These are phyloP conservation scores for Tremella fuciformis DNA, from an alignment of 768 basidiomycete genomes.

Conservation along the genomic window DNA sequence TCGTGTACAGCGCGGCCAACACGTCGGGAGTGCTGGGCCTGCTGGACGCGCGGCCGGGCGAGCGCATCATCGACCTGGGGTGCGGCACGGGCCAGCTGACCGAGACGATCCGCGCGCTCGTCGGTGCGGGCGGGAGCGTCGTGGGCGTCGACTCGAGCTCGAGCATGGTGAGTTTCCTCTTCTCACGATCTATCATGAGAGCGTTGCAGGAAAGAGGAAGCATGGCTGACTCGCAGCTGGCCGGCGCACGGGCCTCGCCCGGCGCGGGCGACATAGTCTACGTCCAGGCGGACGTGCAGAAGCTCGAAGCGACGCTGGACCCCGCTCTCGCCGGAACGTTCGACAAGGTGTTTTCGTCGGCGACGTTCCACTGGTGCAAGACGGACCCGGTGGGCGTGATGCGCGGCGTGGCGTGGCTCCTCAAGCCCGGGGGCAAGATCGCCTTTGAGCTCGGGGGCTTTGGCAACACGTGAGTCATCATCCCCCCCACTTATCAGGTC, in stretches of 20 bases:
- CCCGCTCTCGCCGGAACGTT: slow-evolving; percentile 54
- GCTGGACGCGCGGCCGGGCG: slow-evolving; percentile 64
- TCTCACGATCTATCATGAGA: background rate
- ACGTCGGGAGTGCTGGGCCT: slow-evolving; percentile 60
- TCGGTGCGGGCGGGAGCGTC: slow-evolving; percentile 59
- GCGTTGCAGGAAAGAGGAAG: background rate
- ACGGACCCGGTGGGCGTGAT: slow-evolving; percentile 66
- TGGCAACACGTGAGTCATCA: slow-evolving; percentile 61
- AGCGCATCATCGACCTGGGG: slow-evolving; percentile 61
- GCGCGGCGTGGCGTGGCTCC: slow-evolving; percentile 59
- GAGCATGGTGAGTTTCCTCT: slow-evolving; percentile 62
- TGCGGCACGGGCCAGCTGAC: slow-evolving; percentile 82
- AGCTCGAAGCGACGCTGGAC: slow-evolving; percentile 54
- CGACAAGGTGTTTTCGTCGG: slow-evolving; percentile 77
- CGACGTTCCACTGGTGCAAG: slow-evolving; percentile 83
- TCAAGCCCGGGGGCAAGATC: slow-evolving; percentile 70
- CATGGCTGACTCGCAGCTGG: slow-evolving; percentile 55
- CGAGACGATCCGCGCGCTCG: slow-evolving; percentile 58
- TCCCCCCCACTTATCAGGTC: background rate
- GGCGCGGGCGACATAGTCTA: slow-evolving; percentile 9
- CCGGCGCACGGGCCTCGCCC: slow-evolving; percentile 55
- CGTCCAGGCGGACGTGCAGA: slow-evolving; percentile 41
- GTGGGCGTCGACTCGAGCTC: slow-evolving; percentile 69
- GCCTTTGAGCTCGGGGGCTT: slow-evolving; percentile 76
- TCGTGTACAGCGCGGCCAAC: slow-evolving; percentile 63